Evolutionary conservation across 148 eudicot species (phyloP), one percentile per base, ranked within the genome.

Genomic region (Rhododendron henanense): DNA sequence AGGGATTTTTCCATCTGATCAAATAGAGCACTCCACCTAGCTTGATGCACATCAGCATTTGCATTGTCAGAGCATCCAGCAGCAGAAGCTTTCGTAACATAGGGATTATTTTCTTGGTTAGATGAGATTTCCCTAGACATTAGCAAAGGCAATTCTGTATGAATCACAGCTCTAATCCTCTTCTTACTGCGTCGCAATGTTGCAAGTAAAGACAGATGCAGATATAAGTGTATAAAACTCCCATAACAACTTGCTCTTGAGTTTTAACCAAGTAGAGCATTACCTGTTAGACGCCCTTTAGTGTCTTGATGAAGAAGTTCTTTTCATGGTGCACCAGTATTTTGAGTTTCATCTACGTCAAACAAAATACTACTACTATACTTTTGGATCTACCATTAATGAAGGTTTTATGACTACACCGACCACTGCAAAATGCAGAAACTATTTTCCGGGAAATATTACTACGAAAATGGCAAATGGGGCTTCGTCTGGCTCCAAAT

Each of bases 181-280:
- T 92, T 95, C 92, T 91, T 95, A 89, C 98, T 97, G 50, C 94
- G 91, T 59, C 91, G 90, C 82, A 97, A 83, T 71, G 99, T 98
- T 97, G 92, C 89, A 89, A 86, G 31, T 69, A 78, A 37, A 87
- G 48, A 84, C 44, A 55, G 84, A 21, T 53, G 39, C 57, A 55
- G 15, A 44, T 15, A 53, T 44, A 25, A 51, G 84, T 39, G 16
- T 10, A 25, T 48, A 2, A 77, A 9, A 18, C 13, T 59, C 6
- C 15, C 33, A 15, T 37, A 65, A 89, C 8, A 41, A 23, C 31
- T 79, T 51, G 41, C 50, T 6, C 10, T 8, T 50, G 74, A 55
- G 39, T 76, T 69, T 63, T 6, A 14, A 57, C 15, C 33, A 85
- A 83, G 67, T 44, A 47, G 73, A 85, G 15, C 41, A 63, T 81